Evolutionary conservation across 2,329 filamentous ascomycete genomes (phyloP).

Genomic region (Sphaerostilbella broomeana): DNA sequence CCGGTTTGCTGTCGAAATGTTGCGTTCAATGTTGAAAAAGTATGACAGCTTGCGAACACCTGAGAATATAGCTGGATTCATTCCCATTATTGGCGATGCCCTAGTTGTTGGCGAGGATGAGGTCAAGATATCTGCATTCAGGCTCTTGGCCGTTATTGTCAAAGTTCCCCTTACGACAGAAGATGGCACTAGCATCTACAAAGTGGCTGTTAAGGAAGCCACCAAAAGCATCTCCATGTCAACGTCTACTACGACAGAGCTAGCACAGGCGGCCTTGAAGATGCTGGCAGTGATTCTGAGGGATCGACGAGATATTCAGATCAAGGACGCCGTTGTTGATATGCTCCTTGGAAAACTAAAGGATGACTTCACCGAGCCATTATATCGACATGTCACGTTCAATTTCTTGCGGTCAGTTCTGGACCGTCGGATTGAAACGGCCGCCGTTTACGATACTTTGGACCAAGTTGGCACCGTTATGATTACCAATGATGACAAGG

Average conservation of each 20-base stretch:
- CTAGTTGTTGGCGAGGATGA: conserved; percentile 83
- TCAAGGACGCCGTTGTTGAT: conserved; percentile 78
- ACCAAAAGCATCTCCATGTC: conserved; percentile 73
- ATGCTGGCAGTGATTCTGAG: conserved; percentile 78
- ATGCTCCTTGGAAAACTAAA: conserved; percentile 76
- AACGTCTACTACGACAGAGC: conserved; percentile 71
- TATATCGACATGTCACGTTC: conserved; percentile 88
- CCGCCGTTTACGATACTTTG: conserved; percentile 82
- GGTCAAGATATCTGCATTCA: conserved; percentile 80
- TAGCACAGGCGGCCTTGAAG: conserved; percentile 83
- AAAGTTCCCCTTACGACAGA: conserved; percentile 76
- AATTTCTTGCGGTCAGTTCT: conserved; percentile 87
- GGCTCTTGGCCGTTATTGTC: conserved; percentile 76
- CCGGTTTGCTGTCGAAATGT: conserved; percentile 79
- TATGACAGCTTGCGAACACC: conserved; percentile 74
- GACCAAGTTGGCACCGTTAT: conserved; percentile 87
- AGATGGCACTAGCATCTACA: conserved; percentile 55
- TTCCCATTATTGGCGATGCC: conserved; percentile 83
- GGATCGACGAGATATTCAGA: conserved; percentile 65
- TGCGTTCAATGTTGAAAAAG: conserved; percentile 80
- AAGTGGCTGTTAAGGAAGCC: conserved; percentile 79
- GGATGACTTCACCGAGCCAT: conserved; percentile 84
- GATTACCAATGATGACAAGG: conserved; percentile 90
- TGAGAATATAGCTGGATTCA: conserved; percentile 73
- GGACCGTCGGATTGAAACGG: conserved; percentile 76